Evolutionary conservation across 768 basidiomycete genomes (phyloP).

Genomic region (Pleurotus djamor): DNA sequence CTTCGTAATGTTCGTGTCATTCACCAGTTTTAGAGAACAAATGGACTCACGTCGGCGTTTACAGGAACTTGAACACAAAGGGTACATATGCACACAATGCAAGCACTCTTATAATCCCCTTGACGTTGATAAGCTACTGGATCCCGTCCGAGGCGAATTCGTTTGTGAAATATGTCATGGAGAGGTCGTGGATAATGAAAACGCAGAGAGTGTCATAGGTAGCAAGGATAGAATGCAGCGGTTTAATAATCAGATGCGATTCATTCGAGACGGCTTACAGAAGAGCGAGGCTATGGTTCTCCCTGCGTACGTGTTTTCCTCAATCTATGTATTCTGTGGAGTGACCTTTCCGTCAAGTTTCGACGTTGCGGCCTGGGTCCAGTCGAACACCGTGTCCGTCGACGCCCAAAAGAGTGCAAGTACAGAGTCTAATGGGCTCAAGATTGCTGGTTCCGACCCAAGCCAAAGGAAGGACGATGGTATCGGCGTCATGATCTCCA

Average conservation of each 20-base stretch:
- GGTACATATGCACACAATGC: slow-evolving; percentile 95
- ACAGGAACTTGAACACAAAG: slow-evolving; percentile 96
- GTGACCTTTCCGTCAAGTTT: slow-evolving; percentile 43
- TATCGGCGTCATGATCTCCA: slow-evolving; percentile 82
- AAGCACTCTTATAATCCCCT: slow-evolving; percentile 80
- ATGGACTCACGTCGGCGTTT: not conserved
- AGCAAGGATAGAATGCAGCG: slow-evolving; percentile 95
- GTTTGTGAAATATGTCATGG: slow-evolving; percentile 86
- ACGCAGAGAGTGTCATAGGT: slow-evolving; percentile 78
- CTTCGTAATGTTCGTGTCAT: slow-evolving; percentile 72
- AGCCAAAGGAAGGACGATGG: slow-evolving; percentile 62
- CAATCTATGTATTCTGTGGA: not conserved
- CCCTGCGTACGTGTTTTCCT: slow-evolving; percentile 81
- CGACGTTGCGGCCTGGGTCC: slow-evolving; percentile 83
- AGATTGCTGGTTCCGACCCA: slow-evolving; percentile 71
- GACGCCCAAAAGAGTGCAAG: slow-evolving; percentile 57
- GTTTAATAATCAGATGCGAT: slow-evolving; percentile 89
- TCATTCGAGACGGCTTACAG: slow-evolving; percentile 83
- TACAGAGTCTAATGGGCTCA: slow-evolving; percentile 49
- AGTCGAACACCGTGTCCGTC: slow-evolving; percentile 63
- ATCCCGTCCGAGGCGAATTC: slow-evolving; percentile 62
- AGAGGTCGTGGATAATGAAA: slow-evolving; percentile 90
- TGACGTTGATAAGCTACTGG: slow-evolving; percentile 83
- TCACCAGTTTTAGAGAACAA: not conserved
- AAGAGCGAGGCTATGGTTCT: slow-evolving; percentile 86